Evolutionary conservation across 768 basidiomycete genomes (phyloP), one percentile per base, ranked within the genome.

Genomic region (Chalciporus pseudorubinellus): DNA sequence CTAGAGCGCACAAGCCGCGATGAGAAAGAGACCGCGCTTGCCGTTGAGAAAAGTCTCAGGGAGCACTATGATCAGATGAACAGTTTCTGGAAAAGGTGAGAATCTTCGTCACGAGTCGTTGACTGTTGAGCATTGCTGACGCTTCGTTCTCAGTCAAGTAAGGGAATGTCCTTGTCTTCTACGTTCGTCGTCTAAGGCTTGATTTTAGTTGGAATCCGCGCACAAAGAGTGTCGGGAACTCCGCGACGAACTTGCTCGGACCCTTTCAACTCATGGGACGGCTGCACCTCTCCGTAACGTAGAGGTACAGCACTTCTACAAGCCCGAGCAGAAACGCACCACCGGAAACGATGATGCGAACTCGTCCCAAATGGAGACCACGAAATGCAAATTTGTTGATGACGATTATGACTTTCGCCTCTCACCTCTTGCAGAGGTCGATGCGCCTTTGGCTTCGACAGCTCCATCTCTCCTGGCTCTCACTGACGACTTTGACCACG

Each of bases 21-120:
- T 42, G 84, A 84, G 62, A 76, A 72, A 56, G 77, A 83, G 20
- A 73, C 74, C 3, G 76, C 82, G 8, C 63, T 78, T 39, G 73
- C 70, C 10, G 72, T 79, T 31, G 81, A 84, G 71, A 75, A 65
- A 49, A 78, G 69, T 58, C 70, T 87, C 55, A 74, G 79, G 54
- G 77, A 80, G 26, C 80, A 80, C 58, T 77, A 76, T 46, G 70
- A 71, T 44, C 67, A 74, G 34, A 73, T 81, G 53, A 74, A 77
- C 28, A 67, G 62, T 22, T 76, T 68, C 50, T 72, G 72, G 70
- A 71, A 65, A 53, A 58, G 62, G 67, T 74, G 51, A 53, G 74
- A 60, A 46, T 47, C 50, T 36, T 29, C 31, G 26, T 59, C 50
- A 38, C 7, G 31, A 22, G 52, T 13, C 28, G 42, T 51, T 47